Base-by-base conservation (phyloP, 257 asterid species). In the Nicotiana obtusifolia region DNA sequence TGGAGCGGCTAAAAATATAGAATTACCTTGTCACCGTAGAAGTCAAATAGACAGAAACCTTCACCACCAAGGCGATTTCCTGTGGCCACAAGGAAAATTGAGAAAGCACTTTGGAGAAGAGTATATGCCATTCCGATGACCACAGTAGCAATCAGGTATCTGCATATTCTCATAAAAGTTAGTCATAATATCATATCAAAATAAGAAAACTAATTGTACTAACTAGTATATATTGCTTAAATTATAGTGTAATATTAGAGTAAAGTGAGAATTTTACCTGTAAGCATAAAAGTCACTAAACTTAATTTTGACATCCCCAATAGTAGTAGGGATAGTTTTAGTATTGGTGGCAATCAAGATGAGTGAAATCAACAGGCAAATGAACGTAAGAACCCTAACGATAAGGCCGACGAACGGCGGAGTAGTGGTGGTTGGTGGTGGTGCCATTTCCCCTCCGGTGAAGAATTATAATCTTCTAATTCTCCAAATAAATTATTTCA, bases 51-150 rank as follows among this genome's bases (percentile, higher is more conserved):
- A 8, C 67, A 41, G 24, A 87, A n/a, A 41, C 81, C 85, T 9
- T 84, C 91, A 14, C 90, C 93, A 2, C 90, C 91, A 64, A 88
- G 6, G 20, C 90, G 89, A 78, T 87, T 88, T 26, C 93, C 92
- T 2, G 90, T 82, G 83, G 67, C 78, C 56, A 88, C 89, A 28
- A 66, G 66, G n/a, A 56, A 86, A 64, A 90, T 80, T 41, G 91
- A 66, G 69, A 90, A 90, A 35, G 91, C 91, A 62, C 73, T 54
- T 86, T 87, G 91, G 30, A 90, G 30, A 8, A 90, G 86, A 6
- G 91, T 82, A 17, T 86, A 88, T 0, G 87, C 89, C 9, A 87
- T 37, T 81, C 93, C 93, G 31, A 90, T 44, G 0, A 90, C 80
- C 16, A 35, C 86, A 17, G 81, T 59, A 7, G 92, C 84, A 81